Evolutionary conservation across 2,329 filamentous ascomycete genomes (phyloP).

Genomic region (Arachnopeziza araneosa): DNA sequence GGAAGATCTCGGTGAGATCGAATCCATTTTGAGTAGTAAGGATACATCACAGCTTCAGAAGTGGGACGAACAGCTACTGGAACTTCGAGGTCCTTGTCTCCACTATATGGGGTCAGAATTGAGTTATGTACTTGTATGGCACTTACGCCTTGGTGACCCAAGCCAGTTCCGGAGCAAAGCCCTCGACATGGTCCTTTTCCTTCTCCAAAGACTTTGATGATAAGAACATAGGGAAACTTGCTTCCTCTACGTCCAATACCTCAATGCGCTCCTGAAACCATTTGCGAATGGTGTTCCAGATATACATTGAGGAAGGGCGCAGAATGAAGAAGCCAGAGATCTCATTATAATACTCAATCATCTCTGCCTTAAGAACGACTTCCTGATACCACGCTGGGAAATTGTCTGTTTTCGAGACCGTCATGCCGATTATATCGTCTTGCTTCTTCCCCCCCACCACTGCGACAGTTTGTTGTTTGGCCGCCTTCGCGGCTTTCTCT

Average conservation of each 20-base stretch:
- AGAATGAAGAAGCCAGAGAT: conserved; percentile 97
- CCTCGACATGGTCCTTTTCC: conserved; percentile 95
- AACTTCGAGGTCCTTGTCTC: conserved; percentile 86
- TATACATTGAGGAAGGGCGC: conserved; percentile 63
- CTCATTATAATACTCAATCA: conserved; percentile 92
- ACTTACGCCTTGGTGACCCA: conserved; percentile 80
- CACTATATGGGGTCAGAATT: conserved; percentile 45
- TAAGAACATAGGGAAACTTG: conserved; percentile 94
- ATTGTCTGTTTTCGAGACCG: conserved; percentile 76
- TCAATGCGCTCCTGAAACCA: conserved; percentile 75
- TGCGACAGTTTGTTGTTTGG: conserved; percentile 48
- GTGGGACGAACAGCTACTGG: conserved; percentile 64
- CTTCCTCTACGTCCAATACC: conserved; percentile 87
- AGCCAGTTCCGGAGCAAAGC: conserved; percentile 90
- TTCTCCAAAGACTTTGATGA: conserved; percentile 73
- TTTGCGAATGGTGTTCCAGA: conserved; percentile 60
- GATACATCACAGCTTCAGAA: conserved; percentile 83
- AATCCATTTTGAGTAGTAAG: conserved; percentile 96
- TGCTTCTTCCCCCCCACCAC: conserved; percentile 54
- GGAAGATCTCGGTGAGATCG: conserved; percentile 92
- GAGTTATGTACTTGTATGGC: conserved; percentile 4
- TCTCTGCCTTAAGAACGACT: conserved; percentile 91
- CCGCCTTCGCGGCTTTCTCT: conserved; percentile 48
- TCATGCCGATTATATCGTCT: conserved; percentile 79
- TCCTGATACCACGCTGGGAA: conserved; percentile 97